Base-by-base conservation (phyloP, 768 basidiomycete genomes). In the Chalciporus pseudorubinellus region DNA sequence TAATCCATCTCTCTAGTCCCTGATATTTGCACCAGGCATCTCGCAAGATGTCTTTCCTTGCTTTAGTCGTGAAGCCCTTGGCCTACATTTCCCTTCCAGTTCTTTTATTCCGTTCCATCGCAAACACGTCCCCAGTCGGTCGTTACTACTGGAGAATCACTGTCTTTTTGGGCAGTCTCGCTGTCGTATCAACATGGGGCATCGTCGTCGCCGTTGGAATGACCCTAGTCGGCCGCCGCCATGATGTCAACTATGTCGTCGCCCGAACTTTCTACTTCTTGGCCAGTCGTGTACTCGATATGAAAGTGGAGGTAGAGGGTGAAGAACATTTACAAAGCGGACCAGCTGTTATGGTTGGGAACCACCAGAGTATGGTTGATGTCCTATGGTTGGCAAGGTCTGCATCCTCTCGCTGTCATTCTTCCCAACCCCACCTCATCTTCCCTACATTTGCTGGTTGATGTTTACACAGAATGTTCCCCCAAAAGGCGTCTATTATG, bases 341-440 rank as follows among this genome's bases (percentile, higher is more conserved):
- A 44, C 91, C 93, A 8, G 82, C 84, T 1, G 80, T 98, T 12
- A 68, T 92, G 22, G 80, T 98, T 64, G 82, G 80, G 12, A 98
- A 98, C 65, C 95, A 98, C 67, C 95, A 98, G 75, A 93, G 87
- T 52, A 88, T 93, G 82, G 68, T 97, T 39, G 93, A 97, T 69
- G 80, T 99, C 53, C 67, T 95, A 31, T 83, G 83, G 60, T 72
- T 93, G 47, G 93, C 86, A 51, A 82, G 82, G 90, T 91, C 64
- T 70, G 86, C 59, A 38, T 43, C 28, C 26, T 51, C 46, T 50
- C 45, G 38, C 44, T 38, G 5, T 26, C 26, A 6, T 26, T 26
- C 9, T 26, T 38, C 49, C 53, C 42, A n/a, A 45, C 47, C 28
- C 38, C 22, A 44, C 56, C 48, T 46, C 13, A 36, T 50, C 36